Evolutionary conservation across 2,329 filamentous ascomycete genomes (phyloP).

Genomic region (Monascus ruber): DNA sequence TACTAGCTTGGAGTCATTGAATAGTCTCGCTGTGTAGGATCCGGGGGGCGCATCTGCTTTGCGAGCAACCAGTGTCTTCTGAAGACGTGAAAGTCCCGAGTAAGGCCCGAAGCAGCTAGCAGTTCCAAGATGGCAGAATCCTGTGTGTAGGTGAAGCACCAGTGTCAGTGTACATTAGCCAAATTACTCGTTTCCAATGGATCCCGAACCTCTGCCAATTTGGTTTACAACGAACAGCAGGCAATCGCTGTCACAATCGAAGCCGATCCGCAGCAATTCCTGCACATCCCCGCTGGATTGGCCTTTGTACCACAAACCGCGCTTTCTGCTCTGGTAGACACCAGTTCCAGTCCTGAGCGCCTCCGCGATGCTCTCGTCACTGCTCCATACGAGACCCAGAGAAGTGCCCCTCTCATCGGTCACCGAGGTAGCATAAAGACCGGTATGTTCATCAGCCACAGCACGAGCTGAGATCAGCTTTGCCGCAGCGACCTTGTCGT

Average conservation of each 20-base stretch:
- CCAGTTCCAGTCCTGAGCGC: constrained; percentile 70
- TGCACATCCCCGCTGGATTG: constrained; percentile 90
- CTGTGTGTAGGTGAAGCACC: constrained; percentile 18
- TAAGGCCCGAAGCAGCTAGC: constrained; percentile 86
- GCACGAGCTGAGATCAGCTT: constrained; percentile 64
- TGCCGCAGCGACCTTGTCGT: constrained; percentile 52
- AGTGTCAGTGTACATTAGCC: constrained; percentile 1
- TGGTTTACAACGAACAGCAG: constrained; percentile 83
- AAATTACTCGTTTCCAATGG: not conserved
- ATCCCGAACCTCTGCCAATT: constrained; percentile 56
- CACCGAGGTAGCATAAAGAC: constrained; percentile 79
- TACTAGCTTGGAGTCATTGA: constrained; percentile 80
- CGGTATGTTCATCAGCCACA: constrained; percentile 70
- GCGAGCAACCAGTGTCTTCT: constrained; percentile 73
- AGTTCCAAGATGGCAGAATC: constrained; percentile 89
- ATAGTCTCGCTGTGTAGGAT: constrained; percentile 87
- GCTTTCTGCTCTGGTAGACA: constrained; percentile 92
- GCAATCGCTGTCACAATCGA: constrained; percentile 92
- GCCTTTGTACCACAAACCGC: constrained; percentile 93
- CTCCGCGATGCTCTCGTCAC: constrained; percentile 76
- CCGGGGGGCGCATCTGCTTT: constrained; percentile 74
- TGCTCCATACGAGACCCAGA: constrained; percentile 88
- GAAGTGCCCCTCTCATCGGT: constrained; percentile 77
- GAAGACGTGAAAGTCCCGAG: constrained; percentile 67
- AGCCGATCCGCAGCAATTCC: constrained; percentile 68